phyloP scores from a whole-genome alignment of 2,329 filamentous ascomycete species.

The Penicillium corylophilum region DNA sequence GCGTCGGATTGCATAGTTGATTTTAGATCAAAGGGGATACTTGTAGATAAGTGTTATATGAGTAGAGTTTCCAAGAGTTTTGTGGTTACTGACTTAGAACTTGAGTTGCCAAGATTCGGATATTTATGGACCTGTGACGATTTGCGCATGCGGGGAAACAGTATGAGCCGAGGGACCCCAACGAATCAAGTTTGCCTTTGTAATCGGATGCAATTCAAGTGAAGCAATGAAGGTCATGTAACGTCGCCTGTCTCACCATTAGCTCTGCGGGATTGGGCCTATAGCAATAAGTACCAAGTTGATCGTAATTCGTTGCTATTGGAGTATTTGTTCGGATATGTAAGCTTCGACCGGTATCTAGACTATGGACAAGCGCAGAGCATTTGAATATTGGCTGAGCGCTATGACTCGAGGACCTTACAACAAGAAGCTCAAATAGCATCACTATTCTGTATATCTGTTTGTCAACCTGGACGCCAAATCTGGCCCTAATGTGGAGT shows the following conservation, averaged over 20 bases:
- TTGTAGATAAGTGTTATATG: neutral
- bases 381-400: neutral
- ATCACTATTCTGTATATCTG: too few species aligned
- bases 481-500: neutral
- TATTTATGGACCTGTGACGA: neutral
- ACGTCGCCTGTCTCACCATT: neutral
- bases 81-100: neutral
- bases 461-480: neutral
- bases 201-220: neutral
- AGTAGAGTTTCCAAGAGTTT: neutral
- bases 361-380: neutral
- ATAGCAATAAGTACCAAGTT: neutral
- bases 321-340: neutral
- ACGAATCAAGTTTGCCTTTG: neutral
- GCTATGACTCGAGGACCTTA: neutral
- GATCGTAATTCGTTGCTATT: neutral
- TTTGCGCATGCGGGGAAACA: conserved; percentile 23
- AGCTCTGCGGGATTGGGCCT: neutral
- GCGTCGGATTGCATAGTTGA: conserved; percentile 3
- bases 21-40: neutral
- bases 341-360: neutral
- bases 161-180: conserved; percentile 11
- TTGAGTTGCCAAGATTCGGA: neutral
- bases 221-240: neutral
- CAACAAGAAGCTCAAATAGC: neutral